Evolutionary conservation across 768 basidiomycete genomes (phyloP).

Genomic region (Cantharellus cinnabarinus): DNA sequence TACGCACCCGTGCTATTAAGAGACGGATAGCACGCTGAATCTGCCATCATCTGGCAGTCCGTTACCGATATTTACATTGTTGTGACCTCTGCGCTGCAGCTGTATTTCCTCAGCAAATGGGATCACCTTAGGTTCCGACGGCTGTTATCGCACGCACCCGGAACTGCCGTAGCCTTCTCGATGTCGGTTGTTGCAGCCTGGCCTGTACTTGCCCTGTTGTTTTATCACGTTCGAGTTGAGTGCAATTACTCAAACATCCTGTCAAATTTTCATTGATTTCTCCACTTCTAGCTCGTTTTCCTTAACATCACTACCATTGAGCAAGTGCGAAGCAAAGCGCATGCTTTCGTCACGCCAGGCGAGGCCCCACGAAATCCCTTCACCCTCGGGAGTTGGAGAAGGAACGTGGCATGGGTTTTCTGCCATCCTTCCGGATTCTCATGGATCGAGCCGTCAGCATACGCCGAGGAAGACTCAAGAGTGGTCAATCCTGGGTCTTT

Average conservation of each 20-base stretch:
- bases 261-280: neutral
- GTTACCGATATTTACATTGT: constrained; percentile 56
- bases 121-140: constrained; percentile 29
- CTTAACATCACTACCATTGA: constrained; percentile 93
- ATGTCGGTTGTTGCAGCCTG: constrained; percentile 55
- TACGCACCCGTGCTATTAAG: constrained; percentile 22
- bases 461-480: constrained; percentile 52
- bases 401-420: constrained; percentile 54
- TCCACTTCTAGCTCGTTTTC: constrained; percentile 38
- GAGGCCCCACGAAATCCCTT: constrained; percentile 59
- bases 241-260: neutral
- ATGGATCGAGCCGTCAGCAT: constrained; percentile 46
- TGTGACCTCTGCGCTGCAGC: constrained; percentile 63
- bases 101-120: constrained; percentile 41
- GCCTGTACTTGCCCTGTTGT: constrained; percentile 60
- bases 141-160: constrained; percentile 32
- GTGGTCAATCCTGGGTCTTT: constrained; percentile 45
- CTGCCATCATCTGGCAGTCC: constrained; percentile 26
- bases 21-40: neutral
- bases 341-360: constrained; percentile 43
- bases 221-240: constrained; percentile 71
- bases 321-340: constrained; percentile 78
- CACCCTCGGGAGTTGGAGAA: constrained; percentile 53
- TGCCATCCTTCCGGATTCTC: constrained; percentile 66
- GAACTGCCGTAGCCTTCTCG: constrained; percentile 64